Evolutionary conservation across 345 rosid genomes (phyloP), one percentile per base, ranked within the genome.

Genomic region (Lumnitzera littorea): DNA sequence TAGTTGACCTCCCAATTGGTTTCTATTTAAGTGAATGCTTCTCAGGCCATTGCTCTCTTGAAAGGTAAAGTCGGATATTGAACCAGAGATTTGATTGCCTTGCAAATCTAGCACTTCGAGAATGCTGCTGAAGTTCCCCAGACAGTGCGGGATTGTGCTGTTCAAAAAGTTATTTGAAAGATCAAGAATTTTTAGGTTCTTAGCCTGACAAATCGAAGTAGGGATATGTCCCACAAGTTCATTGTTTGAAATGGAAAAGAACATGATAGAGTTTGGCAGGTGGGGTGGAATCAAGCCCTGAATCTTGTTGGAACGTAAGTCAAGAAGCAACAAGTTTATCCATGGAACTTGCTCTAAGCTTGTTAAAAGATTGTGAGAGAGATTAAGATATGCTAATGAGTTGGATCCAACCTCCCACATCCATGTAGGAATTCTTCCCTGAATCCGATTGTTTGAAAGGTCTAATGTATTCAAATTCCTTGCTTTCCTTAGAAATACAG

Each of bases 1-100:
- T 12, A 76, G 50, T 3, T n/a, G 49, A 20, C 80, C 80, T 48
- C 56, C 62, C 2, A 76, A 55, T 8, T 56, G 48, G 51, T 76
- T 76, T 0, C 41, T 61, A 55, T 54, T 57, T 2, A 72, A 36
- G 50, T 61, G 61, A 13, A 75, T 64, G 17, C 36, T 60, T 3
- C 2, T 14, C 29, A 67, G 27, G 1, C 1, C 12, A 12, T 29
- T 7, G 24, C 53, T 24, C 56, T 29, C 27, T 12, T 8, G 2
- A 41, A 67, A 67, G 53, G 31, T n/a, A 48, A 25, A 58, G 43
- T 36, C 7, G n/a, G 67, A 63, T 10, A 75, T 64, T 12, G 14
- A 46, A 27, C 79, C 75, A 2, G 20, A 24, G 15, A 75, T 41
- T 46, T 24, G 53, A 43, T 71, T 75, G 43, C 0, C 58, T 51